A percentile compares a stretch with the other conserved stretches of the same genome.
Evolutionary conservation across 2,329 filamentous ascomycete species (phyloP).

Genomic region (Apiospora kogelbergensis): DNA sequence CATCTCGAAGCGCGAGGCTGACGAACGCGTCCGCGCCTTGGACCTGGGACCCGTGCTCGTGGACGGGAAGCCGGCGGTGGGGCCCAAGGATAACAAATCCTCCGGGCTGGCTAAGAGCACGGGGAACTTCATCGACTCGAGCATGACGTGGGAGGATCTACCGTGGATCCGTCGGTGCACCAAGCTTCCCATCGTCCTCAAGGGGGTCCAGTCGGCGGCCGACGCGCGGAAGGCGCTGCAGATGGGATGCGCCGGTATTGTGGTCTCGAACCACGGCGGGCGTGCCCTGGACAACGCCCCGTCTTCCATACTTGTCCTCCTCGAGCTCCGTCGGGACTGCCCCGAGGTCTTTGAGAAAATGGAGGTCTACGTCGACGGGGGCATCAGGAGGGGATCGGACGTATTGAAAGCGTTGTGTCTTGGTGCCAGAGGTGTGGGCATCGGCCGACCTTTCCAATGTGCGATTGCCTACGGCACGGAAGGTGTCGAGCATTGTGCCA

Average conservation of each 20-base stretch:
- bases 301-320: conserved; percentile 56
- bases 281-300: conserved; percentile 51
- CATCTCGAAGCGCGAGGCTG: conserved; percentile 53
- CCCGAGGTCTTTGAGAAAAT: conserved; percentile 60
- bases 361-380: conserved; percentile 65
- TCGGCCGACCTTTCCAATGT: conserved; percentile 62
- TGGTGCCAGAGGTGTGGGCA: conserved; percentile 62
- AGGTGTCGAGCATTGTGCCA: conserved; percentile 51
- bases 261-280: conserved; percentile 71
- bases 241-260: conserved; percentile 63
- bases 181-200: conserved; percentile 59
- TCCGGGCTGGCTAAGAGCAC: conserved; percentile 55
- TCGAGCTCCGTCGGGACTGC: conserved; percentile 63
- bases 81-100: conserved; percentile 56
- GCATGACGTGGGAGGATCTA: conserved; percentile 63
- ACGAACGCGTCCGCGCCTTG: conserved; percentile 37
- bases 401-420: conserved; percentile 67
- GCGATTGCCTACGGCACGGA: conserved; percentile 61
- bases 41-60: conserved; percentile 28
- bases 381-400: conserved; percentile 64
- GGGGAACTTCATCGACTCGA: conserved; percentile 57
- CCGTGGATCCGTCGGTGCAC: conserved; percentile 62
- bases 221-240: conserved; percentile 63
- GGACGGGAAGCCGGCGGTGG: conserved; percentile 46
- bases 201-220: conserved; percentile 67